phyloP scores from a whole-genome alignment of 1,284 basidiomycete genomes.

The Fistulina hepatica region DNA sequence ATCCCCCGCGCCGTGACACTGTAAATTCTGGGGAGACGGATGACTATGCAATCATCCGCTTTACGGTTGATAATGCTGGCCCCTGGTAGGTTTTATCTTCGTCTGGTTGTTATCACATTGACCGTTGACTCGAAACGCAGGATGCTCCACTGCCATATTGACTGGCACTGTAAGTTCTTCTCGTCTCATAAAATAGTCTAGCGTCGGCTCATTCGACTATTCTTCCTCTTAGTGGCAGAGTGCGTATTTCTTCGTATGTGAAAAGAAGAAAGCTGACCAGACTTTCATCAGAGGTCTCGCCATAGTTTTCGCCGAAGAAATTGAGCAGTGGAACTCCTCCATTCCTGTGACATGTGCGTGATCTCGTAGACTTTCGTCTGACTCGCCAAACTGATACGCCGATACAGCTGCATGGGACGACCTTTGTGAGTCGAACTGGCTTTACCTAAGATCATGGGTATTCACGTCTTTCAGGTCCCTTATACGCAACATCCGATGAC shows the following conservation, averaged over 20 bases:
- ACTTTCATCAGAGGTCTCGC: constrained; percentile 13
- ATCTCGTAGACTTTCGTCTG: too few relatives aligned
- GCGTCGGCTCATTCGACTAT: constrained; percentile 2
- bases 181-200: too few relatives aligned
- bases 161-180: constrained; percentile 20
- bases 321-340: constrained; percentile 8
- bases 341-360: too few relatives aligned
- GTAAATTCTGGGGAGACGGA: background rate
- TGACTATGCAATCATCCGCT: constrained; percentile 28
- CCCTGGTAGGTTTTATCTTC: constrained; percentile 26
- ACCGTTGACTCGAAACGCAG: background rate
- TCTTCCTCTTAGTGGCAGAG: too few relatives aligned
- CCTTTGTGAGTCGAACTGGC: too few relatives aligned
- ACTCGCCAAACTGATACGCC: too few relatives aligned
- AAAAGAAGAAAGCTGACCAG: background rate
- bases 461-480: too few relatives aligned
- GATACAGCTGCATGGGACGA: too few relatives aligned
- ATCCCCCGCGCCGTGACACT: background rate
- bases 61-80: constrained; percentile 35
- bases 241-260: too few relatives aligned
- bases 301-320: constrained; percentile 16
- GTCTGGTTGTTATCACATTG: background rate
- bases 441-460: too few relatives aligned
- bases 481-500: too few relatives aligned
- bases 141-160: constrained; percentile 22